Percentiles rank a stretch among this genome's conserved stretches.
These are phyloP conservation scores for Eucalyptus pumila DNA, from an alignment of 345 rosid genomes.

Conservation along the genomic window DNA sequence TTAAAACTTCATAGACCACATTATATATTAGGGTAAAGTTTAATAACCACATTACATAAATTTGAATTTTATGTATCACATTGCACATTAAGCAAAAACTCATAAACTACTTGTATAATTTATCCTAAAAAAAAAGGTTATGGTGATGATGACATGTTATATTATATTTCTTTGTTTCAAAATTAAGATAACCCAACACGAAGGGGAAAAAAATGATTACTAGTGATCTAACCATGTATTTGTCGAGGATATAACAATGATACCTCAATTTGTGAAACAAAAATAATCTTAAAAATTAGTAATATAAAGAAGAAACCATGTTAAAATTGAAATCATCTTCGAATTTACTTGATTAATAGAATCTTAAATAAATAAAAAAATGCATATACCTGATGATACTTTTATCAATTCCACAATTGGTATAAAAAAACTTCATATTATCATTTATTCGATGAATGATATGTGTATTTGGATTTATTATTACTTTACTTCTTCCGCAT, in stretches of 20 bases:
- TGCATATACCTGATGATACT: not conserved
- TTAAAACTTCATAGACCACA: not conserved
- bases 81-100: too few species aligned
- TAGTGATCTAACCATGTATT: not conserved
- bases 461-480: not conserved
- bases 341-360: not conserved
- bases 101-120: not conserved
- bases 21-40: not conserved
- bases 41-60: not conserved
- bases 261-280: not conserved
- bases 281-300: not conserved
- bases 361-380: not conserved
- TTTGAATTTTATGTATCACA: too few species aligned
- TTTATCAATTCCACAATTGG: not conserved
- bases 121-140: not conserved
- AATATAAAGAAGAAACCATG: not conserved
- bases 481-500: not conserved
- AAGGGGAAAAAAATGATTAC: not conserved
- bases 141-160: not conserved
- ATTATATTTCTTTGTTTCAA: not conserved
- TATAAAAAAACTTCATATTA: not conserved
- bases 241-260: not conserved
- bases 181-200: not conserved
- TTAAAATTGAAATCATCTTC: not conserved
- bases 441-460: not conserved